Evolutionary conservation across 257 asterid species (phyloP).

Genomic region (Cruciata laevipes): DNA sequence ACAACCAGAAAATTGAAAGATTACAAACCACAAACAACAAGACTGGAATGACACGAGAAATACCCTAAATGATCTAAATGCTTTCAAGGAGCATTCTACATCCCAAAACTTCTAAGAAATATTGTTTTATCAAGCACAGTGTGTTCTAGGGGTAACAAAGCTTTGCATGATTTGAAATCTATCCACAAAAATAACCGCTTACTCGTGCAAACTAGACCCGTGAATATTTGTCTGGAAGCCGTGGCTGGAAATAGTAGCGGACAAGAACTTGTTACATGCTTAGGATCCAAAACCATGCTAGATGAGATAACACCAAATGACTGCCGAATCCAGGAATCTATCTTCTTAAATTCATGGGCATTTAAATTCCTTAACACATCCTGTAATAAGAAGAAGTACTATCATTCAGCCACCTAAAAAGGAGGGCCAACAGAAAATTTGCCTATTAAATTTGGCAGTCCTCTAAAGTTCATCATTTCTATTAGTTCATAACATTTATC

Average conservation of each 20-base stretch:
- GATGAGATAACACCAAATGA: slow-evolving; percentile 52
- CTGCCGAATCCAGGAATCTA: slow-evolving; percentile 55
- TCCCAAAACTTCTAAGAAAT: not conserved
- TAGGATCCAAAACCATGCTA: slow-evolving; percentile 27
- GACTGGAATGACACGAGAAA: not conserved
- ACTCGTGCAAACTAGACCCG: slow-evolving; percentile 79
- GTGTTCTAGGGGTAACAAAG: not conserved
- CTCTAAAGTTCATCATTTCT: not conserved
- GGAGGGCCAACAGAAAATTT: not conserved
- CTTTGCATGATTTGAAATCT: not conserved
- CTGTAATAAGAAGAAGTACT: slow-evolving; percentile 27
- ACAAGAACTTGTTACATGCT: slow-evolving; percentile 35
- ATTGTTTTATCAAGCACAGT: too few relatives aligned
- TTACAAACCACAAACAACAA: not conserved
- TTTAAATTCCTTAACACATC: slow-evolving; percentile 60
- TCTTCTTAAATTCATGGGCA: slow-evolving; percentile 51
- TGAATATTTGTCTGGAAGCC: slow-evolving; percentile 50
- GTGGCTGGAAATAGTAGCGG: slow-evolving; percentile 44
- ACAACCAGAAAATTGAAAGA: not conserved
- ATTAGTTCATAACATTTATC: not conserved
- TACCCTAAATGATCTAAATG: not conserved
- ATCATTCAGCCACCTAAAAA: not conserved
- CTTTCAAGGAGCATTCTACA: not conserved
- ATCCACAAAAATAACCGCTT: slow-evolving; percentile 26
- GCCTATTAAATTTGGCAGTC: too few relatives aligned